phyloP scores from a whole-genome alignment of 192 early-diverging fungal species.

The Entophlyctis luteolus region DNA sequence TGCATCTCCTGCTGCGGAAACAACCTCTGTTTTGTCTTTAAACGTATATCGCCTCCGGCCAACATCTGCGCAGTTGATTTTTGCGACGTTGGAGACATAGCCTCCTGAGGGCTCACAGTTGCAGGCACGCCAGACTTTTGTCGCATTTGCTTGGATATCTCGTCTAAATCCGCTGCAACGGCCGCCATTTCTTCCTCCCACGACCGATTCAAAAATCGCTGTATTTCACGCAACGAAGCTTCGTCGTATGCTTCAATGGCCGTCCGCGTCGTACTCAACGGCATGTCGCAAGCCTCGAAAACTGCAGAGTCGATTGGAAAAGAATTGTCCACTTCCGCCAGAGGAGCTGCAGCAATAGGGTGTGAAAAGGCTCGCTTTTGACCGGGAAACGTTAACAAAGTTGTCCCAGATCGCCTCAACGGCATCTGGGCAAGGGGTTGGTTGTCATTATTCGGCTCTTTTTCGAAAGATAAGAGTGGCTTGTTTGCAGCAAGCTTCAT shows the following conservation, averaged over 20 bases:
- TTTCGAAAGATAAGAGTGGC: constrained; percentile 4
- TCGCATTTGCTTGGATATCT: too few species aligned
- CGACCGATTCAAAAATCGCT: neutral
- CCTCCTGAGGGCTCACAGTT: neutral
- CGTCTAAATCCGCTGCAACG: neutral
- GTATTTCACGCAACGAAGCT: neutral
- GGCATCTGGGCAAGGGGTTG: neutral
- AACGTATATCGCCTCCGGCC: neutral
- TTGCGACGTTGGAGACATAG: neutral
- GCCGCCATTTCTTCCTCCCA: constrained; percentile 6
- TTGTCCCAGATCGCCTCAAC: neutral
- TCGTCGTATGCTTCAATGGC: constrained; percentile 5
- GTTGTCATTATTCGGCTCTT: neutral
- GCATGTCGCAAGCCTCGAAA: constrained; percentile 12
- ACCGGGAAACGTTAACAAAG: neutral
- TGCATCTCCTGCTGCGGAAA: neutral
- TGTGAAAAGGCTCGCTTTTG: neutral
- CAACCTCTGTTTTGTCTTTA: neutral
- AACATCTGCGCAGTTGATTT: too few species aligned
- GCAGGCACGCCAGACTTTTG: neutral
- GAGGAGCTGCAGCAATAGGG: neutral
- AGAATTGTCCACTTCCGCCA: neutral
- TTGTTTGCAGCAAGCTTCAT: neutral
- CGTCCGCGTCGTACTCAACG: neutral
- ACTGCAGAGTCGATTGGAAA: neutral